Evolutionary conservation across 2,329 filamentous ascomycete genomes (phyloP).

Genomic region (Alternaria novae-zelandiae): DNA sequence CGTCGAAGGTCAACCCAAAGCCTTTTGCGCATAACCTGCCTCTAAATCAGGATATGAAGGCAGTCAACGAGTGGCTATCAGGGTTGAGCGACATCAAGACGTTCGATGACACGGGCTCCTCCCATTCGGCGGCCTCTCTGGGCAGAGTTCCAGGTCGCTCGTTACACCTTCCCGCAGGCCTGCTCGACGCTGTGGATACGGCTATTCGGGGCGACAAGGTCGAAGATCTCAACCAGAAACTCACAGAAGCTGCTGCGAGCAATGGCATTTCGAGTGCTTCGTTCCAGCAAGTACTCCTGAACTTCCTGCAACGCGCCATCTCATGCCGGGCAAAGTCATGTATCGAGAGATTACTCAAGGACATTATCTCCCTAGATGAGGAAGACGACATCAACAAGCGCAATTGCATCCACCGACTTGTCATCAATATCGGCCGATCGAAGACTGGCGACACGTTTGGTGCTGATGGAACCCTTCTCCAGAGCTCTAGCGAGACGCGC

Average conservation of each 20-base stretch:
- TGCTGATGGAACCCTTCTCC: slow-evolving; percentile 59
- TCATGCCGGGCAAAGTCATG: slow-evolving; percentile 71
- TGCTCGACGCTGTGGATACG: slow-evolving; percentile 74
- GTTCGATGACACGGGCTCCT: slow-evolving; percentile 76
- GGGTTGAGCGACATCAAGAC: slow-evolving; percentile 77
- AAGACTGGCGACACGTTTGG: slow-evolving; percentile 59
- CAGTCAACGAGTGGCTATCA: slow-evolving; percentile 91
- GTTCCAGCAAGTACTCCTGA: slow-evolving; percentile 74
- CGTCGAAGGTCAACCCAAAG: slow-evolving; percentile 86
- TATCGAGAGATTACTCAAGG: slow-evolving; percentile 72
- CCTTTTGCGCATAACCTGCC: slow-evolving; percentile 81
- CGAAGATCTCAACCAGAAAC: slow-evolving; percentile 59
- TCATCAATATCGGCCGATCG: slow-evolving; percentile 87
- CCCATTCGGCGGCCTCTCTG: slow-evolving; percentile 72
- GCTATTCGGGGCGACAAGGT: slow-evolving; percentile 74
- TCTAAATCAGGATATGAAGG: slow-evolving; percentile 64
- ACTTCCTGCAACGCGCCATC: slow-evolving; percentile 79
- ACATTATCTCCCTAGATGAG: slow-evolving; percentile 77
- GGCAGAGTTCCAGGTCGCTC: slow-evolving; percentile 78
- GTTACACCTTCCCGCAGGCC: slow-evolving; percentile 70
- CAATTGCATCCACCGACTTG: slow-evolving; percentile 89
- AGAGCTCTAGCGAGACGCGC: slow-evolving; percentile 62
- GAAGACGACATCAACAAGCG: slow-evolving; percentile 91
- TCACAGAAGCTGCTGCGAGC: slow-evolving; percentile 64
- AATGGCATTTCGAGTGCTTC: slow-evolving; percentile 56